Percentiles rank a stretch among this genome's conserved stretches.
Evolutionary conservation across 2,329 filamentous ascomycete species (phyloP).

Genomic region (Bisporella sp.): DNA sequence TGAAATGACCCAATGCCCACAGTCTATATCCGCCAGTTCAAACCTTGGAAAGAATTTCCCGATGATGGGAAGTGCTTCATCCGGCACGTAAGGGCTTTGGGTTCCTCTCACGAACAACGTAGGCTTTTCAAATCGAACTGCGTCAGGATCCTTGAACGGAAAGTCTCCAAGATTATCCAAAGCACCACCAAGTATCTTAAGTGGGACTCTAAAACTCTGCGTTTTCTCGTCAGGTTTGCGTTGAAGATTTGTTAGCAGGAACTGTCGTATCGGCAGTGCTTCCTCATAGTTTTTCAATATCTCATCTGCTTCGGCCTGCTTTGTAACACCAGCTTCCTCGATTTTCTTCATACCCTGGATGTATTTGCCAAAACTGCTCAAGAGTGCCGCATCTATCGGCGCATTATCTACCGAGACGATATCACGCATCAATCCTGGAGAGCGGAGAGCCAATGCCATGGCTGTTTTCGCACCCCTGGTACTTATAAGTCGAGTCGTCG

Average conservation of each 20-base stretch:
- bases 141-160: conserved; percentile 69
- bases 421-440: conserved; percentile 59
- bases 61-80: conserved; percentile 73
- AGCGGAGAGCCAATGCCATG: conserved; percentile 75
- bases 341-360: conserved; percentile 79
- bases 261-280: conserved; percentile 75
- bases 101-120: conserved; percentile 78
- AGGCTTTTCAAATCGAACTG: conserved; percentile 63
- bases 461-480: conserved; percentile 81
- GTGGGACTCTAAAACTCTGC: conserved; percentile 72
- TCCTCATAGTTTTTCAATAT: conserved; percentile 71
- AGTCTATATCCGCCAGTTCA: conserved; percentile 63
- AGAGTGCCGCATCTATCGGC: conserved; percentile 71
- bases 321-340: conserved; percentile 59
- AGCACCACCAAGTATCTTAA: conserved; percentile 59
- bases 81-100: conserved; percentile 69
- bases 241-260: conserved; percentile 80
- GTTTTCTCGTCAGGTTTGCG: conserved; percentile 43
- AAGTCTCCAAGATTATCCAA: conserved; percentile 76
- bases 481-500: conserved; percentile 4
- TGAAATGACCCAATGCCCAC: conserved; percentile 85
- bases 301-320: conserved; percentile 70
- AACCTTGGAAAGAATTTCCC: conserved; percentile 79
- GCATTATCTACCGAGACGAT: conserved; percentile 89
- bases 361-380: conserved; percentile 71